Conservation (phyloP, 2,329 filamentous ascomycete genomes). For the Venturia nashicola region DNA sequence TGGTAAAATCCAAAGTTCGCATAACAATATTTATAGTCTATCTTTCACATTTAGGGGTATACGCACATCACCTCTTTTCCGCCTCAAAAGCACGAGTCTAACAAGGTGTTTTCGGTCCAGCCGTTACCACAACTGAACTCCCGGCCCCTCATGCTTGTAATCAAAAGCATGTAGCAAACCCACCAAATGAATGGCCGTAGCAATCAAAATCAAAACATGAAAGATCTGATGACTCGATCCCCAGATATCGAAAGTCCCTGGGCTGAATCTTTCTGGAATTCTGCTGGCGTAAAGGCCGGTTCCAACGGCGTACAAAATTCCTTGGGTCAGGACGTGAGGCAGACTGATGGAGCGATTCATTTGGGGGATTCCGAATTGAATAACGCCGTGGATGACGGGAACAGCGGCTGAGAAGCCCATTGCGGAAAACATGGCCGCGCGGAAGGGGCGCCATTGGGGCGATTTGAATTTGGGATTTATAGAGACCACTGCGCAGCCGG, state of each 20-base stretch:
- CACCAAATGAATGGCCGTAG: constrained; percentile 68
- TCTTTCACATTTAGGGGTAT: background rate
- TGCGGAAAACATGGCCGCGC: constrained; percentile 78
- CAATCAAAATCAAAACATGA: constrained; percentile 75
- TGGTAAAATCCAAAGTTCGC: background rate
- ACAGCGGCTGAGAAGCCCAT: constrained; percentile 77
- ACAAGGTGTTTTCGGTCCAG: too few relatives aligned
- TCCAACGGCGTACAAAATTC: constrained; percentile 72
- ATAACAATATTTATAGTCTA: background rate
- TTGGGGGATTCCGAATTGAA: constrained; percentile 51
- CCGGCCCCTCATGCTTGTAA: constrained; percentile 47
- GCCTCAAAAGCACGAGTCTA: background rate
- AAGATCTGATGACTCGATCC: constrained; percentile 95
- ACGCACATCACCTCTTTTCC: background rate
- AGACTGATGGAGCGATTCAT: constrained; percentile 67
- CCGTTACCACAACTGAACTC: background rate
- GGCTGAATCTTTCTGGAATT: constrained; percentile 68
- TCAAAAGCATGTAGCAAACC: constrained; percentile 79
- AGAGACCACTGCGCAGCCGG: constrained; percentile 65
- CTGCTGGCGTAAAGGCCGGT: constrained; percentile 77
- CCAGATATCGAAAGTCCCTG: constrained; percentile 77
- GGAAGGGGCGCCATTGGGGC: constrained; percentile 70
- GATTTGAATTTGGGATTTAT: constrained; percentile 75
- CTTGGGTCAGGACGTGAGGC: constrained; percentile 68
- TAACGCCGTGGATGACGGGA: constrained; percentile 67